Base-by-base conservation (phyloP, 768 basidiomycete species). In the Tremella fuciformis region DNA sequence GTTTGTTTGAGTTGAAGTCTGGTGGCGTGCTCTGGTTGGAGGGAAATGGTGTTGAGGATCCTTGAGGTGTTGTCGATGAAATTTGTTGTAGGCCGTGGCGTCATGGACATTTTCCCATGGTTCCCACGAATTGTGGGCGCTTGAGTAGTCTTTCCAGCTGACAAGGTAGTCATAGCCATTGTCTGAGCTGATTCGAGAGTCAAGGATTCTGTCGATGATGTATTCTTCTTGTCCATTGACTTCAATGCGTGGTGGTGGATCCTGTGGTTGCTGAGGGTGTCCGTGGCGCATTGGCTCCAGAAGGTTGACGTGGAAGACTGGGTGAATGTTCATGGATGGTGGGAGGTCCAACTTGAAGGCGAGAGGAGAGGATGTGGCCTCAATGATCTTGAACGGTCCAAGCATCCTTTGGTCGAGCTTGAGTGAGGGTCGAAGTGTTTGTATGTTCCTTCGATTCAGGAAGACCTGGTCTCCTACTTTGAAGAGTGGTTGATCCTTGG, bases 331-430 rank as follows among this genome's bases (percentile, higher is more conserved):
- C 29, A 54, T 37, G 11, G 34, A 19, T 16, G 53, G 53, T 41
- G 53, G 53, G 3, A 54, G 53, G 21, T 54, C 53, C 1, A 54
- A 16, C 21, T 54, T 54, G 37, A 54, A 54, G 9, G 53, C 53
- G 19, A 54, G 53, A 3, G 37, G 18, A 21, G 53, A n/a, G 18
- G 39, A 41, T n/a, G 61, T 54, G 19, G 59, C 42, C 18, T 57
- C 58, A 13, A 48, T 24, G 25, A 71, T 54, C n/a, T 34, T 46
- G 62, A 55, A 71, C 1, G 64, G 66, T 13, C 69, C 69, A 54
- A 58, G 4, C 8, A 40, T 58, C 22, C 62, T 62, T 46, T 60
- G 34, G 51, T 67, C 61, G 16, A 73, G 64, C 53, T 72, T 72
- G 50, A 50, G 50, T 18, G 50, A 21, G 11, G 67, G 68, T n/a